These are phyloP conservation scores for Exobasidium cylindrosporum DNA, from an alignment of 1,284 basidiomycete genomes.

Conservation along the genomic window DNA sequence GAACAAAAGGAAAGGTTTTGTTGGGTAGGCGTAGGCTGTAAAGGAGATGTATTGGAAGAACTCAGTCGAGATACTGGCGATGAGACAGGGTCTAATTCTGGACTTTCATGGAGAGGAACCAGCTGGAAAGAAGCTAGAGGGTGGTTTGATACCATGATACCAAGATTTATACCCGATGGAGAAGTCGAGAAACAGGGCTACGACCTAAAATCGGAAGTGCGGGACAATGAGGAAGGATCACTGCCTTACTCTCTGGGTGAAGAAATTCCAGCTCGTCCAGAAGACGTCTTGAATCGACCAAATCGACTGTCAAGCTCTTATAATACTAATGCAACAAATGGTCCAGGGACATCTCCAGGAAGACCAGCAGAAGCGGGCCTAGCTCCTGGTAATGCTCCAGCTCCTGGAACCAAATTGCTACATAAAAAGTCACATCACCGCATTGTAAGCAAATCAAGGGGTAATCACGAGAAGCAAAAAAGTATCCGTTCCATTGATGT, in stretches of 20 bases:
- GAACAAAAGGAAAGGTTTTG: constrained; percentile 26
- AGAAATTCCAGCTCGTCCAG: constrained; percentile 4
- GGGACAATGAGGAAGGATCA: not conserved
- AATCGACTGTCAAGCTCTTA: not conserved
- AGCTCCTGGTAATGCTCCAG: not conserved
- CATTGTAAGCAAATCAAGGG: not conserved
- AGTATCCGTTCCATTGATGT: not conserved
- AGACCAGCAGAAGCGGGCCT: constrained; percentile 2
- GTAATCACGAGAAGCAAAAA: not conserved
- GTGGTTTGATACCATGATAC: constrained; percentile 11
- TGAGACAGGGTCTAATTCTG: not conserved
- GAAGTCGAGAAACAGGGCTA: not conserved
- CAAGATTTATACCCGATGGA: not conserved
- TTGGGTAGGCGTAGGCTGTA: constrained; percentile 45
- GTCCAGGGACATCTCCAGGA: not conserved
- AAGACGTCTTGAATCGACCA: constrained; percentile 4
- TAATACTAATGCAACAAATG: not conserved
- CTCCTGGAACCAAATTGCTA: constrained; percentile 4
- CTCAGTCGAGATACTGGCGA: not conserved
- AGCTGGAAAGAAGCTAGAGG: constrained; percentile 1
- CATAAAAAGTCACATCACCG: not conserved
- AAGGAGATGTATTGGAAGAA: constrained; percentile 25
- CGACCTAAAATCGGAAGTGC: not conserved
- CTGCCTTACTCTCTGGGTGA: constrained; percentile 3
- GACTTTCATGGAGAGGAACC: not conserved